These are phyloP conservation scores for Saitozyma sp. DNA, from an alignment of 768 basidiomycete genomes.

Conservation along the genomic window DNA sequence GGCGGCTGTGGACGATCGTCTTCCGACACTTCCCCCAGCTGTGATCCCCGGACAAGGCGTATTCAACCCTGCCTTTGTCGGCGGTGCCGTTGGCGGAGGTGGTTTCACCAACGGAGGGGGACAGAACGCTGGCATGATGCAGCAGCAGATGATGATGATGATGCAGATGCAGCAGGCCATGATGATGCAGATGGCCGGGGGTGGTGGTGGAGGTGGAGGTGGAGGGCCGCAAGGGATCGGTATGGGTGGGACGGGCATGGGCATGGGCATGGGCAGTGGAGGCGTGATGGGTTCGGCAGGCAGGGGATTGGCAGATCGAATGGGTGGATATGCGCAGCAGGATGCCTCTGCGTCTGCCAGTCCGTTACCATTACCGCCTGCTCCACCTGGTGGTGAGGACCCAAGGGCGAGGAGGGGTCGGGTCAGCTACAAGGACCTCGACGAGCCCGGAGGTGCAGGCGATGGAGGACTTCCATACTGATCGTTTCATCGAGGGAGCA, in stretches of 20 bases:
- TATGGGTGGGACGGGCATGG: conserved; percentile 44
- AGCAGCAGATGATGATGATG: conserved; percentile 48
- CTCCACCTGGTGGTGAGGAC: conserved; percentile 86
- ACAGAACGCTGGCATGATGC: conserved; percentile 14
- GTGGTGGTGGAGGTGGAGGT: conserved; percentile 5
- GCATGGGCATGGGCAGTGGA: conserved; percentile 47
- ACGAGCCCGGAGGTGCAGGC: conserved; percentile 76
- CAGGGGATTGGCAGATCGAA: conserved; percentile 72
- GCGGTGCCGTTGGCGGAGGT: conserved; percentile 5
- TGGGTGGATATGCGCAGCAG: conserved; percentile 68
- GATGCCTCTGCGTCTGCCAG: conserved; percentile 33
- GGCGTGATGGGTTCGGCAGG: conserved; percentile 54
- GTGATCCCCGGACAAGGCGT: not conserved
- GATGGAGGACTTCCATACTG: conserved; percentile 49
- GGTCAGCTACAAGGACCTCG: conserved; percentile 95
- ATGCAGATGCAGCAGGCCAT: conserved; percentile 51
- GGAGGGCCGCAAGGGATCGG: conserved; percentile 19
- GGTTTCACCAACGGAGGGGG: not conserved
- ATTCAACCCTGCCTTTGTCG: conserved; percentile 17
- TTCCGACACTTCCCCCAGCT: conserved; percentile 36
- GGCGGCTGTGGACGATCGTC: conserved; percentile 48
- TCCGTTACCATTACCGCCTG: conserved; percentile 67
- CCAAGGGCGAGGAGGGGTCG: conserved; percentile 82
- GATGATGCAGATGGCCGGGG: conserved; percentile 35
- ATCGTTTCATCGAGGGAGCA: not conserved